Base-by-base conservation (phyloP, 1,284 basidiomycete genomes). In the Ustilago trichophora region DNA sequence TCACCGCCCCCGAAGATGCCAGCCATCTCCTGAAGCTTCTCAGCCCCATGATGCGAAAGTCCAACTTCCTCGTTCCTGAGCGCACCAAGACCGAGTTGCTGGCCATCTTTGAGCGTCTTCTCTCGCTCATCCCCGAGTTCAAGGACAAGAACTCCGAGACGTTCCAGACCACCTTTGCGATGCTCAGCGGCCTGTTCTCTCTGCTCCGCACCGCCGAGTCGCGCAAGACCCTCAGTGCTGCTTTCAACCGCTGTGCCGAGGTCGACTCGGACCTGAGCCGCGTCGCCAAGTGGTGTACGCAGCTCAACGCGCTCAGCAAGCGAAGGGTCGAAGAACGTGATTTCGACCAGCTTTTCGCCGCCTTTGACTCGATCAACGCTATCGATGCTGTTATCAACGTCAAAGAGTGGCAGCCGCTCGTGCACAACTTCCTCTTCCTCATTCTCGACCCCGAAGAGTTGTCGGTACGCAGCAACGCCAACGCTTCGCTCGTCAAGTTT, bases 391-490 rank as follows among this genome's bases (percentile, higher is more conserved):
- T 75, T 42, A 80, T 83, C 0, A 36, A 42, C 7, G 34, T 26
- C 2, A 53, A 48, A 21, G 87, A 92, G 42, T 98, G 95, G 96
- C 82, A 89, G 19, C 91, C 93, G 0, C 70, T 98, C 32, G 82
- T 97, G 3, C 88, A 92, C 84, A 92, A 92, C 80, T 87, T 90
- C 82, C 84, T 98, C 19, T 88, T 89, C 83, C 92, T 89, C 83
- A 87, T 98, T 45, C 91, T 93, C 78, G 93, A 98, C 78, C 87
- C 90, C 0, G 88, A 90, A 7, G 96, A 98, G 80, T 83, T 98
- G 31, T 89, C 92, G 0, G 87, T 98, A 47, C 87, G 96, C 26
- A 91, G 87, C 57, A 95, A 89, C 76, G 90, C 95, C 0, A 87
- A 90, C 1, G 87, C 87, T 35, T 83, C 89, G 0, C 85, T 98